Evolutionary conservation across 2,329 filamentous ascomycete species (phyloP), one percentile per base, ranked within the genome.

Genomic region (Scedosporium dehoogii): DNA sequence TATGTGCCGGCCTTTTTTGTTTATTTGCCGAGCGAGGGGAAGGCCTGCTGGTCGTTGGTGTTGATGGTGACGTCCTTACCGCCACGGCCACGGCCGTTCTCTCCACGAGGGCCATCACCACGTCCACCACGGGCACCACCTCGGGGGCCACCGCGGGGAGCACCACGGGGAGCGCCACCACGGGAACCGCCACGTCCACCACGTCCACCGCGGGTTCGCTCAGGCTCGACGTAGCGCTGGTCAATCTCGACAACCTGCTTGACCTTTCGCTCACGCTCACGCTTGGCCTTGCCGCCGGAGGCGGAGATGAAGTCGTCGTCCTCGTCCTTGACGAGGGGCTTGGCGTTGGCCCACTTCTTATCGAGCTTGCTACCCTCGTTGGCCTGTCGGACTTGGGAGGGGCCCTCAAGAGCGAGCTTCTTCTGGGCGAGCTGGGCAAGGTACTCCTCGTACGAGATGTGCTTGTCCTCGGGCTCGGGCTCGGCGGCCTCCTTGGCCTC

Each of bases 341-440:
- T 96, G 74, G 91, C 92, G 71, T 84, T 82, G 71, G 89, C 90
- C 90, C 92, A 96, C 85, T 97, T 94, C 85, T 94, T 93, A 82
- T 92, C 87, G 71, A 80, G 74, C 81, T 91, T 91, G 81, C 81
- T 84, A 72, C 92, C 92, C 82, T 97, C 92, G 82, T 97, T 97
- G 77, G 93, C 81, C 81, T 92, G 87, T 80, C 94, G 93, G 73
- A 91, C 83, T 72, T 90, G 84, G 71, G 87, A 83, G 61, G 68
- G 69, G 69, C 79, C 76, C 69, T 84, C 84, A 67, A 93, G 84
- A 68, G 85, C 84, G 67, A 85, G 78, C 81, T 91, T 92, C 85
- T 92, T 93, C 80, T 85, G 82, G 64, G 81, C 82, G 70, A 75
- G 78, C 77, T 85, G 81, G 73, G 87, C 90, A 61, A 96, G 85